Evolutionary conservation across 1,284 basidiomycete species (phyloP), one percentile per base, ranked within the genome.

Genomic region (Ganoderma leucocontextum): DNA sequence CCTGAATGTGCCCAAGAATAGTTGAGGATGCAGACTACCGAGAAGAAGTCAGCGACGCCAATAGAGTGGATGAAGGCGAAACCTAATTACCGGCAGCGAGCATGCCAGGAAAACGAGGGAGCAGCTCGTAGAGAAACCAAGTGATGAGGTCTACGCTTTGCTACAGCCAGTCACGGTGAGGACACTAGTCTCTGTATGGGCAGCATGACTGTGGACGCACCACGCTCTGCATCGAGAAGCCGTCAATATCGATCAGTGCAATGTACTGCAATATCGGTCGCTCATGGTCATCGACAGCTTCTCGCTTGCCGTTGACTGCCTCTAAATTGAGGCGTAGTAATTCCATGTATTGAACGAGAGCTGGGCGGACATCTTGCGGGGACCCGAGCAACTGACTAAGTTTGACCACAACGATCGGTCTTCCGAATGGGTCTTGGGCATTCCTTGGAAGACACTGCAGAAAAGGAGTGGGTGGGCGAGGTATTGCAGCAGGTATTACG

Each of bases 1-100:
- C 92, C 90, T 1, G 89, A 86, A 78, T 95, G 91, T 19, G 90
- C 81, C 94, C 94, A 96, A 10, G 91, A 91, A 76, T 92, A 94
- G 79, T 96, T 95, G 44, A 95, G 82, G 62, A 95, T 81, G 75
- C 93, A 93, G 36, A 92, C 92, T 88, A 78, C 65, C 65, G 42
- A 65, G 55, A 33, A 49, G 29, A 60, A 39, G 59, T 67, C 58
- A 62, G 60, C 38, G 47, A 39, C 33, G 36, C 52, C 5, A 29
- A n/a, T 9, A 60, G 12, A 59, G 25, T n/a, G 79, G 83, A 13
- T 4, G 8, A 52, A n/a, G 22, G 79, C 83, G 22, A 49, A 49
- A 22, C 10, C 47, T 10, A 49, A 49, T 73, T 77, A 91, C 91
- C 90, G 76, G 90, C 89, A 44, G 88, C 92, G 53, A 95, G 81